Evolutionary conservation across 306 rosid genomes (phyloP).

Genomic region (Cucumis hystrix): DNA sequence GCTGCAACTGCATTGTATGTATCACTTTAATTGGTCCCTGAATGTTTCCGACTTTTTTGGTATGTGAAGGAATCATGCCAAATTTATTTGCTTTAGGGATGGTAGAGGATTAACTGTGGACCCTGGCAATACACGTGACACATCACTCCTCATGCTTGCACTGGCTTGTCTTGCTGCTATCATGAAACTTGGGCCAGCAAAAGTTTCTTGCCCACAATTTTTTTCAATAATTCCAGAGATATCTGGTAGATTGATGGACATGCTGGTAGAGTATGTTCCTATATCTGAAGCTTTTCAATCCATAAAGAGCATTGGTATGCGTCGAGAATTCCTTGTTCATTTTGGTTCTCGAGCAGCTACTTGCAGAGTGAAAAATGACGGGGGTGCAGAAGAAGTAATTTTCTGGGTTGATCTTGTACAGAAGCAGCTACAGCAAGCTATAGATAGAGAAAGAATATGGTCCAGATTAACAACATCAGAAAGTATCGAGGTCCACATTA

Average conservation of each 20-base stretch:
- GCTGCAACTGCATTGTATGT: constrained; percentile 64
- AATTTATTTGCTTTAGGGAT: constrained; percentile 40
- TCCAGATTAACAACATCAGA: constrained; percentile 89
- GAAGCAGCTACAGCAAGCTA: constrained; percentile 69
- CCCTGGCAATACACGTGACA: constrained; percentile 36
- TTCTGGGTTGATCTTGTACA: constrained; percentile 92
- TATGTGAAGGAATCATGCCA: constrained; percentile 9
- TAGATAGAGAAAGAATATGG: constrained; percentile 96
- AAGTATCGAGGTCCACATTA: constrained; percentile 76
- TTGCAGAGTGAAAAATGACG: constrained; percentile 56
- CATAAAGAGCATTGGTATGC: constrained; percentile 61
- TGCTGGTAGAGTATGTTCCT: constrained; percentile 65
- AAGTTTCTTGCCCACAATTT: constrained; percentile 79
- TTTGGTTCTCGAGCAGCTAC: constrained; percentile 91
- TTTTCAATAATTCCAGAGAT: constrained; percentile 61
- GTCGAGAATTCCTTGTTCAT: constrained; percentile 77
- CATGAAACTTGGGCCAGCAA: constrained; percentile 70
- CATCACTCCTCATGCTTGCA: constrained; percentile 70
- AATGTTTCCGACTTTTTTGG: background rate
- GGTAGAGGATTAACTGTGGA: constrained; percentile 31
- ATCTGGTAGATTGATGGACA: constrained; percentile 88
- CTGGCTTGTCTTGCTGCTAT: constrained; percentile 78
- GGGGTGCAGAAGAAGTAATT: constrained; percentile 73
- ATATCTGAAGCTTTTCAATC: constrained; percentile 67
- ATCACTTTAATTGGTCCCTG: background rate